Conservation (phyloP, 441 rosid species). For the Croton setiger region DNA sequence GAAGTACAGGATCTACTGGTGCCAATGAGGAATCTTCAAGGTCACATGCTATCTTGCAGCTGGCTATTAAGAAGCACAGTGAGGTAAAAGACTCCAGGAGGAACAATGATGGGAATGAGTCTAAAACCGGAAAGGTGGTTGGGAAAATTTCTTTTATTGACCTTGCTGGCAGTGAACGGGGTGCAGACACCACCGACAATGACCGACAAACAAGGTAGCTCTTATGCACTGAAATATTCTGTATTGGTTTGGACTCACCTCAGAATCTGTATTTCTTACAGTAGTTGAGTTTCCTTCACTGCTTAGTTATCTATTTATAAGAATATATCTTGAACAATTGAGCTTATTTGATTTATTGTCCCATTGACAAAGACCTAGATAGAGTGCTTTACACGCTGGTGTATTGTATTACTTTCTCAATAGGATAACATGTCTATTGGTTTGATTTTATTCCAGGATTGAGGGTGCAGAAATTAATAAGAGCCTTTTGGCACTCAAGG, state of each 20-base stretch:
- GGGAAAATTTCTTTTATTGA: constrained; percentile 99
- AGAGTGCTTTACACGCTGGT: constrained; percentile 1
- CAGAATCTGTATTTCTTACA: background rate
- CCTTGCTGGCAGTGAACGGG: constrained; percentile 99
- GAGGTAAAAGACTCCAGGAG: constrained; percentile 86
- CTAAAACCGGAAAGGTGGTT: constrained; percentile 72
- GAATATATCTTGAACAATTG: constrained; percentile 1
- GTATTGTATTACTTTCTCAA: background rate
- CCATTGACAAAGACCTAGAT: background rate
- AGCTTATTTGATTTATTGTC: background rate
- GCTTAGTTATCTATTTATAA: background rate
- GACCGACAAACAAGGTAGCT: constrained; percentile 91
- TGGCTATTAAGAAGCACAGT: constrained; percentile 81
- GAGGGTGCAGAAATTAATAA: constrained; percentile 99
- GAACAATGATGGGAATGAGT: constrained; percentile 73
- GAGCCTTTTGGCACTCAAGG: constrained; percentile 97
- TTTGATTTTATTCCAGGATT: constrained; percentile 48
- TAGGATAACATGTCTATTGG: background rate
- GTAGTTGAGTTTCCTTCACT: background rate
- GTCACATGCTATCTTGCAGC: constrained; percentile 98
- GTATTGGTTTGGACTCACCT: background rate
- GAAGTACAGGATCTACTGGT: constrained; percentile 98
- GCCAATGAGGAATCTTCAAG: constrained; percentile 99
- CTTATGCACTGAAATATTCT: background rate
- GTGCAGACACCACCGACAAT: constrained; percentile 98